Base-by-base conservation (phyloP, 257 asterid species). In the Gentiana dahurica region DNA sequence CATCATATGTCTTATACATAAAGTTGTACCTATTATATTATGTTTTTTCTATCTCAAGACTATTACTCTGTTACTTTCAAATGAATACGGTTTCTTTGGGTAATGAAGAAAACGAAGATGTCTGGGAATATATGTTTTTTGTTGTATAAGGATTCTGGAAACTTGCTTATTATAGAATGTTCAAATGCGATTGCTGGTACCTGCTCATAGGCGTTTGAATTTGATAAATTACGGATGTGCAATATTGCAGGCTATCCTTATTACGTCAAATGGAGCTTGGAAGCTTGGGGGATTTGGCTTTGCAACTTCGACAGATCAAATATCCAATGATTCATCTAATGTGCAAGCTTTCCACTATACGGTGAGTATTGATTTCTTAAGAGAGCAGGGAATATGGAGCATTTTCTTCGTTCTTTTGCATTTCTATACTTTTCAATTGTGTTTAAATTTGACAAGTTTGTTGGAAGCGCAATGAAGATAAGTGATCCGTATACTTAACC, bases 211-310 rank as follows among this genome's bases (percentile, higher is more conserved):
- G 37, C 65, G 63, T 64, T 65, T 60, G 50, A 32, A 39, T 63
- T 41, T 70, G 56, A 71, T 57, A 44, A 61, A 58, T 57, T 55
- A 58, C 65, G 65, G 51, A 52, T 39, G 37, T 62, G 61, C 41
- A 43, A 59, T 60, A 32, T 70, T 71, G 73, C 87, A 92, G 99
- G 58, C 87, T 66, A 68, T 92, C 65, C 85, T 92, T 61, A 83
- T 92, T 68, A 88, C 97, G 58, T 80, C 94, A 55, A 92, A 78
- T 80, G 99, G 99, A 64, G 99, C 97, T 70, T 92, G 99, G 99
- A 92, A 88, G 73, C 95, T 88, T 66, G 88, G 95, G 63, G 97
- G 97, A 58, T 88, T 92, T 81, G 94, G 97, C 69, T 92, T 92
- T 71, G 75, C 97, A 53, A 70, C 80, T 66, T 70, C 99, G 58